Conservation (phyloP, 768 basidiomycete genomes). For the Phlebiopsis gigantea region DNA sequence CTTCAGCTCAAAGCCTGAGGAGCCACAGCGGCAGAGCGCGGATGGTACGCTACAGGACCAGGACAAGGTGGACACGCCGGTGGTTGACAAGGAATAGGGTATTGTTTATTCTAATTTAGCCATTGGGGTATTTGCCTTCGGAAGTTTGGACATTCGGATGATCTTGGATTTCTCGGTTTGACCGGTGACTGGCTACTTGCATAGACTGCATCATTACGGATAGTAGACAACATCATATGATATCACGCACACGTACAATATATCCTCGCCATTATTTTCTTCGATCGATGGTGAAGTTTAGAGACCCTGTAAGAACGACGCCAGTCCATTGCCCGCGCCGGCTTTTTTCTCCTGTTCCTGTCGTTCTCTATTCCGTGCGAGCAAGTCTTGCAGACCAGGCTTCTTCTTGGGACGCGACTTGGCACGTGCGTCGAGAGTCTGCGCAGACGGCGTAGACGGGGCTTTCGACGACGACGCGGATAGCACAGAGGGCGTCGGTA, state of each 20-base stretch:
- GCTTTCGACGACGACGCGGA: neutral
- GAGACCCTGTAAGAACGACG: conserved; percentile 48
- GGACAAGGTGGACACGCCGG: neutral
- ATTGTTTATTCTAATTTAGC: neutral
- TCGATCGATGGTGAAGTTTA: conserved; percentile 9
- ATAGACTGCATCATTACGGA: neutral
- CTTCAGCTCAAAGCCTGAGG: neutral
- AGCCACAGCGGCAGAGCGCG: neutral
- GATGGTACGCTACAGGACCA: neutral
- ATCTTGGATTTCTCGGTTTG: no score
- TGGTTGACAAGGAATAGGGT: neutral
- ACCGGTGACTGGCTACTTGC: neutral
- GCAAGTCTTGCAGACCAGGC: conserved; percentile 54
- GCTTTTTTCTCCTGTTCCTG: conserved; percentile 36
- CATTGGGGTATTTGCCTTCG: neutral
- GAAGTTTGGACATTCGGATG: neutral
- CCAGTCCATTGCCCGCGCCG: conserved; percentile 35
- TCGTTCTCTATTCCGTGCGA: conserved; percentile 54
- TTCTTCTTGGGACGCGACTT: conserved; percentile 49
- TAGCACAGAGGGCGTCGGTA: neutral
- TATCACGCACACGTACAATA: neutral
- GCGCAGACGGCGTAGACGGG: neutral
- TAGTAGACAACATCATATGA: neutral
- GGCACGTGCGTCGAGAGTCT: conserved; percentile 5
- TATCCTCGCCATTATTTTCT: neutral